Percentiles rank a stretch among this genome's conserved stretches.
Evolutionary conservation across 805 yeast genomes (phyloP).

Genomic region (Metahyphopichia silvanorum): DNA sequence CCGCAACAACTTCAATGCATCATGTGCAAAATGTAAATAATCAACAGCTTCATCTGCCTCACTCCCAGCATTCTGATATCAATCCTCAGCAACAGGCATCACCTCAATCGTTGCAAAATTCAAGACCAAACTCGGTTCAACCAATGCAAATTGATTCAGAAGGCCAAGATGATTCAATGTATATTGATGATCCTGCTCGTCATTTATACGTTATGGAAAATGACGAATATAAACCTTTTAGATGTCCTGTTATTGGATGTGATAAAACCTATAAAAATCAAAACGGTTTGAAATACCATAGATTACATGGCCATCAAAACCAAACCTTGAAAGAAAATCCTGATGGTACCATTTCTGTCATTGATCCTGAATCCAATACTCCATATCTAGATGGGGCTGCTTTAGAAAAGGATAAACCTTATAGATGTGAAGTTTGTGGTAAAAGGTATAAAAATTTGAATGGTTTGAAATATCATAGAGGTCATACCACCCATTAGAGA

Average conservation of each 20-base stretch:
- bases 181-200: slow-evolving; percentile 96
- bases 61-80: slow-evolving; percentile 1
- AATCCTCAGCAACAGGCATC: slow-evolving; percentile 16
- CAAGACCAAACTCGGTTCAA: slow-evolving; percentile 16
- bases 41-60: slow-evolving; percentile 4
- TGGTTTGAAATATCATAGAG: slow-evolving; percentile 95
- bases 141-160: slow-evolving; percentile 52
- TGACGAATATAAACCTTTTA: slow-evolving; percentile 90
- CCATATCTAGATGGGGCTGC: slow-evolving; percentile 94
- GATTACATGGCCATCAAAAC: slow-evolving; percentile 95
- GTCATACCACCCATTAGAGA: slow-evolving; percentile 88
- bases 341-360: slow-evolving; percentile 88
- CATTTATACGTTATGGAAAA: slow-evolving; percentile 89
- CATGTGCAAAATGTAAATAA: not conserved
- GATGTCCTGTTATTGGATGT: slow-evolving; percentile 97
- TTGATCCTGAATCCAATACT: slow-evolving; percentile 85
- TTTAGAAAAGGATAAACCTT: slow-evolving; percentile 96
- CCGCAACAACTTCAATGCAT: not conserved
- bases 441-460: slow-evolving; percentile 93
- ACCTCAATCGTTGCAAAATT: slow-evolving; percentile 6
- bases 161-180: slow-evolving; percentile 49
- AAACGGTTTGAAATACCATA: slow-evolving; percentile 93
- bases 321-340: slow-evolving; percentile 87
- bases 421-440: slow-evolving; percentile 97
- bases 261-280: slow-evolving; percentile 97